Conservation (phyloP, 164 flowering plant genomes). For the Vitis rotundifolia region DNA sequence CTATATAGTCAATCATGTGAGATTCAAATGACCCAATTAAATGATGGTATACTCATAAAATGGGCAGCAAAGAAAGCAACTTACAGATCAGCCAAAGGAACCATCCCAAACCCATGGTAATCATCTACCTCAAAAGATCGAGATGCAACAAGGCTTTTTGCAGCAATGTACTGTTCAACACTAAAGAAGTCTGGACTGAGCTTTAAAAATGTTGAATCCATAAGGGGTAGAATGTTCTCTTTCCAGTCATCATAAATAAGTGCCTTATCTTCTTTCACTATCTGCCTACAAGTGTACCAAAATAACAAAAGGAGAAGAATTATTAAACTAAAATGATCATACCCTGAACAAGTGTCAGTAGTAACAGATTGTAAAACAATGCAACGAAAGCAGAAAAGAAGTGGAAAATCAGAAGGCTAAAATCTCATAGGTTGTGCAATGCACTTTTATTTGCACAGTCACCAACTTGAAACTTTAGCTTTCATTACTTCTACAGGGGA, state of each 20-base stretch:
- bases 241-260: conserved; percentile 86
- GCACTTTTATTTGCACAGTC: too few relatives aligned
- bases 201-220: conserved; percentile 32
- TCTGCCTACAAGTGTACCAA: conserved; percentile 56
- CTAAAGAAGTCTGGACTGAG: conserved; percentile 54
- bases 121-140: conserved; percentile 85
- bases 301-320: conserved; percentile 5
- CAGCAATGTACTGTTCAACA: conserved; percentile 72
- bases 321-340: neutral
- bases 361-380: neutral
- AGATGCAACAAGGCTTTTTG: conserved; percentile 82
- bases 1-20: too few relatives aligned
- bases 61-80: conserved; percentile 21
- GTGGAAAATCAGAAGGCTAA: too few relatives aligned
- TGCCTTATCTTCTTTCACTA: conserved; percentile 72
- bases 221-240: conserved; percentile 72
- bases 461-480: too few relatives aligned
- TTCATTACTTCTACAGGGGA: too few relatives aligned
- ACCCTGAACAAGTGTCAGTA: neutral
- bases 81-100: conserved; percentile 96
- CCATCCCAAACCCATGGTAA: conserved; percentile 95
- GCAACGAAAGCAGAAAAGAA: neutral
- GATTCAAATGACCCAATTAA: neutral
- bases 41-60: neutral
- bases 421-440: too few relatives aligned